phyloP scores from a whole-genome alignment of 2,329 filamentous ascomycete species.

The Fusarium ramigenum region DNA sequence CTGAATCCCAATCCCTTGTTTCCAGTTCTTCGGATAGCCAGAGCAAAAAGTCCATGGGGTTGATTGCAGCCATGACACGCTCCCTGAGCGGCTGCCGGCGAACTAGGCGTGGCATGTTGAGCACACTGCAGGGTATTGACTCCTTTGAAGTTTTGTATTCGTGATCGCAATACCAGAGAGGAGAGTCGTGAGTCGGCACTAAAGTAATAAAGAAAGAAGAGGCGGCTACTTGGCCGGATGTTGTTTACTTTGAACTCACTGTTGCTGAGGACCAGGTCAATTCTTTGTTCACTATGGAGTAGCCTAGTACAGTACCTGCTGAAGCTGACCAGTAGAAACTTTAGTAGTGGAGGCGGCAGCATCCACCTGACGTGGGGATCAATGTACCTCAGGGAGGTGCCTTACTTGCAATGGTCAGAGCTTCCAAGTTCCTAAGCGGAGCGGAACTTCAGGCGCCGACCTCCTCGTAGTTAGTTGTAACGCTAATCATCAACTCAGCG shows the following conservation, averaged over 20 bases:
- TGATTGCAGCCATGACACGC: slow-evolving; percentile 81
- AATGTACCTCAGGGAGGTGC: background rate
- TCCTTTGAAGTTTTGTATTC: background rate
- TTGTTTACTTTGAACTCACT: slow-evolving; percentile 43
- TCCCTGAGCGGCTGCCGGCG: slow-evolving; percentile 81
- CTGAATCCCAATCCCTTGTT: slow-evolving; percentile 89
- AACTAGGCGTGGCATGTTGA: slow-evolving; percentile 77
- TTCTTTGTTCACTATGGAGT: slow-evolving; percentile 27
- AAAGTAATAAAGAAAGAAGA: slow-evolving; percentile 6
- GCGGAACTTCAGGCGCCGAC: slow-evolving; percentile 41
- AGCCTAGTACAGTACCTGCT: slow-evolving; percentile 17
- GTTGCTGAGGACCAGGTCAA: slow-evolving; percentile 31
- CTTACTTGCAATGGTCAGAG: slow-evolving; percentile 38
- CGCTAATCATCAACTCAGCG: slow-evolving; percentile 21
- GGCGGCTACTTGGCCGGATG: slow-evolving; percentile 8
- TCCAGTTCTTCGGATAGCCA: slow-evolving; percentile 95
- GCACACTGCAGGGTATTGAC: background rate
- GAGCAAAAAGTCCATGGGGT: slow-evolving; percentile 88
- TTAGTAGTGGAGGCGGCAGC: slow-evolving; percentile 3
- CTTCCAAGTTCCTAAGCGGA: slow-evolving; percentile 33
- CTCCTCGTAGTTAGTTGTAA: slow-evolving; percentile 8
- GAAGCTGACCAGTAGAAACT: slow-evolving; percentile 15
- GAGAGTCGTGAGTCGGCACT: background rate
- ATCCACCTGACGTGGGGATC: slow-evolving; percentile 31
- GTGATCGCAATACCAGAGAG: background rate